Percentiles rank a stretch among this genome's conserved stretches.
Conservation (phyloP, 306 rosid species). For the Pueraria montana region DNA sequence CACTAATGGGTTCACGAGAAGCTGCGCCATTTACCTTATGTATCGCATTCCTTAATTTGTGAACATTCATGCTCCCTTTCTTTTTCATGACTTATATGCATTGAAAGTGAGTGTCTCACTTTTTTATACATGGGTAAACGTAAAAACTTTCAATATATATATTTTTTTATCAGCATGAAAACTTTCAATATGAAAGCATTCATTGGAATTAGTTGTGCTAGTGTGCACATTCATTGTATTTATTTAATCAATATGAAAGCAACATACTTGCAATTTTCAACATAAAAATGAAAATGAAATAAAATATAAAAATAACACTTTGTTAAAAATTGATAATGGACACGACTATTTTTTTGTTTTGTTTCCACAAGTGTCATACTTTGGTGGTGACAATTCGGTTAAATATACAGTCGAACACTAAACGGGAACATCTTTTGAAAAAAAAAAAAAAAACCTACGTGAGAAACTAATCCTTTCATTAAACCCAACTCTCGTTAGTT, state of each 20-base stretch:
- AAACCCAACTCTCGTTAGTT: too few relatives aligned
- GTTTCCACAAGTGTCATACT: too few relatives aligned
- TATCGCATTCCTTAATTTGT: background rate
- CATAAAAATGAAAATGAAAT: background rate
- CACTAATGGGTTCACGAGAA: constrained; percentile 4
- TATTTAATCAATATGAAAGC: background rate
- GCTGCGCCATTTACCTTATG: background rate
- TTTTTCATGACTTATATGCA: background rate
- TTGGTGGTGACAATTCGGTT: too few relatives aligned
- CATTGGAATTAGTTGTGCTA: too few relatives aligned
- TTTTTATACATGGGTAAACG: background rate
- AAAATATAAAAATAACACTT: background rate
- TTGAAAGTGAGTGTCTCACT: background rate
- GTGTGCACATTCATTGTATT: background rate
- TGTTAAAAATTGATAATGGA: background rate
- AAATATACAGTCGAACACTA: too few relatives aligned
- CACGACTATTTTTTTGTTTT: background rate
- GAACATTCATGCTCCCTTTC: background rate
- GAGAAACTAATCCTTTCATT: too few relatives aligned
- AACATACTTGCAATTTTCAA: background rate
- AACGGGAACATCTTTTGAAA: too few relatives aligned
- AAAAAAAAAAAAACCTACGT: too few relatives aligned
- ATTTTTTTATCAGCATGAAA: too few relatives aligned
- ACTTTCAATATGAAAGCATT: background rate
- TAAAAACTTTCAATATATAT: too few relatives aligned